These are phyloP conservation scores for Posidonia australis DNA, from an alignment of 106 monocot species.

Conservation along the genomic window DNA sequence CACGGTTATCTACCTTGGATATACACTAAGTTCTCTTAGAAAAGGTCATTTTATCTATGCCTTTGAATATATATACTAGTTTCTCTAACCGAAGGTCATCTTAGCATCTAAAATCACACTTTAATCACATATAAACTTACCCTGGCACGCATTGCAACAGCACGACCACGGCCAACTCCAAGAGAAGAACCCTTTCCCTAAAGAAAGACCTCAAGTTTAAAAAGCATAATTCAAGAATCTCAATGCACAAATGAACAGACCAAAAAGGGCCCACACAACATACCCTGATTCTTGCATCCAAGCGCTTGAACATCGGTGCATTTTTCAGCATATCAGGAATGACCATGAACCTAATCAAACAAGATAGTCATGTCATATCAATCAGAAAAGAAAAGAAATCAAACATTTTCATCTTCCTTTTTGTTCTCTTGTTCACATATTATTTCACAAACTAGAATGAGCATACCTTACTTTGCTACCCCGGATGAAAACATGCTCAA, in stretches of 20 bases:
- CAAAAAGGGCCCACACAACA: not conserved
- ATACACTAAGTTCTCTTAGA: no score
- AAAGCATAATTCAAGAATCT: not conserved
- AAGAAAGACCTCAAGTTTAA: not conserved
- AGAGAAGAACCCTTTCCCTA: conserved; percentile 77
- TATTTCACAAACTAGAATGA: not conserved
- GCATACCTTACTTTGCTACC: conserved; percentile 82
- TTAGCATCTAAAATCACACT: not conserved
- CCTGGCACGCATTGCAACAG: conserved; percentile 78
- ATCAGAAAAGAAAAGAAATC: not conserved
- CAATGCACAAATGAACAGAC: not conserved
- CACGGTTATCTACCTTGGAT: no score
- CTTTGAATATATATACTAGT: not conserved
- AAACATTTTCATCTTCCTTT: not conserved
- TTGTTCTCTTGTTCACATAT: not conserved
- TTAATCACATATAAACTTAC: conserved; percentile 32
- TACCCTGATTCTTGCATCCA: conserved; percentile 89
- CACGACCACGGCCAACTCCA: conserved; percentile 95
- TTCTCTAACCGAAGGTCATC: not conserved
- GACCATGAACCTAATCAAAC: conserved; percentile 67
- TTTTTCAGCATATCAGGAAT: conserved; percentile 97
- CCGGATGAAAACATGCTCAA: conserved; percentile 83
- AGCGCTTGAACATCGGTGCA: conserved; percentile 93
- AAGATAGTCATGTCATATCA: not conserved
- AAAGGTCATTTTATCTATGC: not conserved